These are phyloP conservation scores for Vitis hybrid DNA, from an alignment of 177 flowering plant genomes.

Conservation along the genomic window DNA sequence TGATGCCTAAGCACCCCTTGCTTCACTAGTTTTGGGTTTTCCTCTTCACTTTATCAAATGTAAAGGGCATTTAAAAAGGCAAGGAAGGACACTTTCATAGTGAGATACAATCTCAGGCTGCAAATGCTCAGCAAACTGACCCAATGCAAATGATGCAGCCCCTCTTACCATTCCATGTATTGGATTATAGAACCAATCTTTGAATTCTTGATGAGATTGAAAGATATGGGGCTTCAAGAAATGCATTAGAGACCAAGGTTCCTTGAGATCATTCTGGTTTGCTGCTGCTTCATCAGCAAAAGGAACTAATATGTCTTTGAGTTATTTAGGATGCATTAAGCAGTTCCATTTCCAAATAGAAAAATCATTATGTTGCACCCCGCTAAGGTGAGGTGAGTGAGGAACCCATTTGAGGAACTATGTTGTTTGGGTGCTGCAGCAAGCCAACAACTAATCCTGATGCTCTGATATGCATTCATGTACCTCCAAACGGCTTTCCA, in stretches of 20 bases:
- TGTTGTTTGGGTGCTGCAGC: no score
- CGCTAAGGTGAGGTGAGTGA: no score
- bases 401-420: no score
- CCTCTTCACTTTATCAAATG: constrained; percentile 82
- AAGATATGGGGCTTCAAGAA: constrained; percentile 98
- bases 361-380: no score
- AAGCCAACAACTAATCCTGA: no score
- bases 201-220: constrained; percentile 99
- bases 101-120: constrained; percentile 91
- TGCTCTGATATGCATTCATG: no score
- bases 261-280: constrained; percentile 95
- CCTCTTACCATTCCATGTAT: constrained; percentile 96
- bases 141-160: constrained; percentile 96
- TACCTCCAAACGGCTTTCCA: no score
- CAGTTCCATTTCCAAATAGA: no score
- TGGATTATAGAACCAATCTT: constrained; percentile 99
- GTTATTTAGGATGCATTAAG: no score
- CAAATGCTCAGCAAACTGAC: constrained; percentile 94
- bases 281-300: no score
- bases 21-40: constrained; percentile 51
- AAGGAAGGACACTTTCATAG: constrained; percentile 85
- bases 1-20: constrained; percentile 71
- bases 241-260: constrained; percentile 99
- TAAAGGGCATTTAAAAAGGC: constrained; percentile 69
- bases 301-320: no score